phyloP scores from a whole-genome alignment of 148 eudicot genomes.

The Cornus suecica region DNA sequence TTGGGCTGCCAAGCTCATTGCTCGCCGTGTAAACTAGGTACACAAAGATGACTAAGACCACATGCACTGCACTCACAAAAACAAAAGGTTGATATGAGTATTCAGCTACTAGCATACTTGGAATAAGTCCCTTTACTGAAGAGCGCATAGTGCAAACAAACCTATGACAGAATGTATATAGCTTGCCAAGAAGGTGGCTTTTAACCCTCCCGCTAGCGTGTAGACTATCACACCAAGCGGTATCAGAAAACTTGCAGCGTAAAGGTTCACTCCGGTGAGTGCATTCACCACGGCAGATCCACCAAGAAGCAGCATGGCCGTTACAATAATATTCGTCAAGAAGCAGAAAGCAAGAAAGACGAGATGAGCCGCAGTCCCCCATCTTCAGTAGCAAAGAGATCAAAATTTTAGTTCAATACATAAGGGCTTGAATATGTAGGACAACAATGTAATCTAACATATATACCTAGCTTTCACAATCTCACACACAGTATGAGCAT shows the following conservation, averaged over 20 bases:
- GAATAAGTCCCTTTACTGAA: not conserved
- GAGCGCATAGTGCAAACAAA: constrained; percentile 11
- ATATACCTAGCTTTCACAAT: constrained; percentile 87
- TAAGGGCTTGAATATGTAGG: not conserved
- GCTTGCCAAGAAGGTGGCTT: constrained; percentile 97
- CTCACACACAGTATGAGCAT: constrained; percentile 97
- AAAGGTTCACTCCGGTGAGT: constrained; percentile 87
- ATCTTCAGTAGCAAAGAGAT: constrained; percentile 40
- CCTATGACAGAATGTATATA: constrained; percentile 93
- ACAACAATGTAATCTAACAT: not conserved
- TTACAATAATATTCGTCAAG: constrained; percentile 89
- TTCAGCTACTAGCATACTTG: not conserved
- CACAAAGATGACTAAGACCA: constrained; percentile 82
- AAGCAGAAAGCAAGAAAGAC: constrained; percentile 87
- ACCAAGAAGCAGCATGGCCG: constrained; percentile 98
- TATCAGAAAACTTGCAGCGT: constrained; percentile 91
- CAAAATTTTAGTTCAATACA: not conserved
- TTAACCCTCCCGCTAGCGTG: constrained; percentile 91
- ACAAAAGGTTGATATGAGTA: constrained; percentile 5
- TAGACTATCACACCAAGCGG: constrained; percentile 93
- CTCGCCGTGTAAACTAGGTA: constrained; percentile 83
- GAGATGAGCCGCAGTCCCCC: constrained; percentile 91
- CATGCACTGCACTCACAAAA: constrained; percentile 60
- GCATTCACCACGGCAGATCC: constrained; percentile 98
- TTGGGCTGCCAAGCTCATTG: constrained; percentile 87